A percentile compares a stretch with the other conserved stretches of the same genome.
These are phyloP conservation scores for Marasmius oreades DNA, from an alignment of 1,284 basidiomycete species.

Conservation along the genomic window DNA sequence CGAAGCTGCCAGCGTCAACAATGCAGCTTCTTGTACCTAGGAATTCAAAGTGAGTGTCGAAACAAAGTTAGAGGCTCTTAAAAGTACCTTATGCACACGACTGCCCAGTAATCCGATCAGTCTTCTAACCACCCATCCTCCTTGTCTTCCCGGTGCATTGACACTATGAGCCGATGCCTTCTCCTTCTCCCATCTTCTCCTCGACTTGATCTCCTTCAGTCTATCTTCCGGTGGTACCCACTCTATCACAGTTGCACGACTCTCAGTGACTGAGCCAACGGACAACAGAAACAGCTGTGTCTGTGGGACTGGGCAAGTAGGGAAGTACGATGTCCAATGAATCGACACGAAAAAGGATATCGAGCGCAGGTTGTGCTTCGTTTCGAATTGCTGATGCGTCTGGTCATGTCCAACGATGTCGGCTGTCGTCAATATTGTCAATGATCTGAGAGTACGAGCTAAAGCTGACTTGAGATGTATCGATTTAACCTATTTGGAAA, in stretches of 20 bases:
- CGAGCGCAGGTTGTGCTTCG: constrained; percentile 40
- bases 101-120: constrained; percentile 45
- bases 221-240: constrained; percentile 63
- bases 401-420: constrained; percentile 54
- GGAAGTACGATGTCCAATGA: constrained; percentile 66
- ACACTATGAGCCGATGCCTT: constrained; percentile 37
- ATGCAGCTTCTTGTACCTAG: constrained; percentile 69
- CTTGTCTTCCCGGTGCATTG: constrained; percentile 38
- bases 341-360: constrained; percentile 37
- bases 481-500: no score
- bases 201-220: constrained; percentile 48
- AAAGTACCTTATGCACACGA: constrained; percentile 50
- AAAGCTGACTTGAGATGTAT: constrained; percentile 55
- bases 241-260: constrained; percentile 47
- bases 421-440: constrained; percentile 54
- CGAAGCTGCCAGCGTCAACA: constrained; percentile 61
- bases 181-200: constrained; percentile 74
- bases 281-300: constrained; percentile 46
- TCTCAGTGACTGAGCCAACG: constrained; percentile 50
- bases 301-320: constrained; percentile 42
- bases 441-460: constrained; percentile 55
- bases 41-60: no score
- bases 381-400: constrained; percentile 41
- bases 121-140: constrained; percentile 57
- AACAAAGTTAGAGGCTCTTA: background rate